These are phyloP conservation scores for Nemania bipapillata DNA, from an alignment of 2,329 filamentous ascomycete species.

Conservation along the genomic window DNA sequence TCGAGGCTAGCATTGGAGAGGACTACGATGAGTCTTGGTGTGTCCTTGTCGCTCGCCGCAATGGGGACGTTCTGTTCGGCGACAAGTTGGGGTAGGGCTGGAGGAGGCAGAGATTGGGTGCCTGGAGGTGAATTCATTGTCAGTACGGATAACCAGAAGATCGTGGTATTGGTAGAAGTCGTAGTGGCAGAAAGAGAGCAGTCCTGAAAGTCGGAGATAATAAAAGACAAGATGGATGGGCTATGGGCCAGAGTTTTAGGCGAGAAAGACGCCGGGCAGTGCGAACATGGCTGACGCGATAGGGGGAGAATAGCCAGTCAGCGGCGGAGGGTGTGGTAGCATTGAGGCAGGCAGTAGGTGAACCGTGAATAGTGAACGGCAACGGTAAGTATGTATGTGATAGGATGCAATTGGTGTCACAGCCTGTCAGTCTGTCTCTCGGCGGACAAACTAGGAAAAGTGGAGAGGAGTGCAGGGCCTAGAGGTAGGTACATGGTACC, in stretches of 20 bases:
- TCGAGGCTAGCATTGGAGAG: constrained; percentile 97
- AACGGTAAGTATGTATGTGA: too few species aligned
- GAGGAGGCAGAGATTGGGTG: constrained; percentile 94
- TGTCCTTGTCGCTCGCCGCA: constrained; percentile 85
- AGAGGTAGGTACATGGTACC: background rate
- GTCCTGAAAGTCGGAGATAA: background rate
- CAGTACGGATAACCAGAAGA: constrained; percentile 14
- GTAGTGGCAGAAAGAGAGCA: background rate
- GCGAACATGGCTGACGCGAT: background rate
- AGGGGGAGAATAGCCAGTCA: background rate
- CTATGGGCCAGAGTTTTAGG: background rate
- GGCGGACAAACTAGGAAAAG: background rate
- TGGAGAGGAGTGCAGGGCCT: background rate
- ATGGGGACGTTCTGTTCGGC: constrained; percentile 93
- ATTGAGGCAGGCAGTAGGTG: background rate
- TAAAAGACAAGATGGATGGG: background rate
- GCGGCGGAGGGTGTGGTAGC: background rate
- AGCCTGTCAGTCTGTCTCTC: background rate
- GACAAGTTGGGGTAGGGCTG: constrained; percentile 87
- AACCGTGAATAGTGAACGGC: background rate
- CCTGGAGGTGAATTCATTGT: constrained; percentile 62
- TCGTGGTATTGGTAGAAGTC: background rate
- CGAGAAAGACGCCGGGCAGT: background rate
- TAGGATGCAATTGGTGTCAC: too few species aligned
- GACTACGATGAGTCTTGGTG: constrained; percentile 91